A percentile compares a stretch with the other conserved stretches of the same genome.
Evolutionary conservation across 208 protist species (phyloP).

Genomic region (Leishmania braziliensis): DNA sequence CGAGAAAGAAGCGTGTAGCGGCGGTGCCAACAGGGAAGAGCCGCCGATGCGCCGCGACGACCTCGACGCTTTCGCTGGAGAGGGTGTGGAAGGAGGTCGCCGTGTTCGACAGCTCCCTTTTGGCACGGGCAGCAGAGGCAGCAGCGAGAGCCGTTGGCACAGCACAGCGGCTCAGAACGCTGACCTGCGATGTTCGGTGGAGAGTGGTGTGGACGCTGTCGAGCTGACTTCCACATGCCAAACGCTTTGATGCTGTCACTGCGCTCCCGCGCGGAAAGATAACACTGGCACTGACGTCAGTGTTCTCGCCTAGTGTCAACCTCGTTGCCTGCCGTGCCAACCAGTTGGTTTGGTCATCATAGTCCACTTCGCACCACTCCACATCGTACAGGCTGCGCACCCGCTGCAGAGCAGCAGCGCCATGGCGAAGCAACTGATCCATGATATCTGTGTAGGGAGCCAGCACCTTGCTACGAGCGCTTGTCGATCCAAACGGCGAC

Average conservation of each 20-base stretch:
- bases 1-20: constrained; percentile 48
- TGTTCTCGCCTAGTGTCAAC: neutral
- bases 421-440: constrained; percentile 34
- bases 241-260: neutral
- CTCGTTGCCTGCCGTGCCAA: neutral
- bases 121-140: neutral
- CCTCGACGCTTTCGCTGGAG: neutral
- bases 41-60: constrained; percentile 18
- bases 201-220: neutral
- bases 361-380: constrained; percentile 19
- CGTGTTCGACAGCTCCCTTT: neutral
- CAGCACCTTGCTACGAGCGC: constrained; percentile 20
- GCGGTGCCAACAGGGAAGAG: constrained; percentile 47
- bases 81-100: neutral
- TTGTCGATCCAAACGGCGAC: neutral
- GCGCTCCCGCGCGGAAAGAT: constrained; percentile 11
- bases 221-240: neutral
- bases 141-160: constrained; percentile 6
- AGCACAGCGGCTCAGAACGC: neutral
- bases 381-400: constrained; percentile 21
- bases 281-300: constrained; percentile 21
- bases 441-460: constrained; percentile 27
- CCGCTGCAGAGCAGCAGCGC: constrained; percentile 8
- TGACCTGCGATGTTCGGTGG: neutral
- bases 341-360: constrained; percentile 28